Base-by-base conservation (phyloP, 805 yeast genomes). In the Cyberlindnera nakhonratchasimensis region DNA sequence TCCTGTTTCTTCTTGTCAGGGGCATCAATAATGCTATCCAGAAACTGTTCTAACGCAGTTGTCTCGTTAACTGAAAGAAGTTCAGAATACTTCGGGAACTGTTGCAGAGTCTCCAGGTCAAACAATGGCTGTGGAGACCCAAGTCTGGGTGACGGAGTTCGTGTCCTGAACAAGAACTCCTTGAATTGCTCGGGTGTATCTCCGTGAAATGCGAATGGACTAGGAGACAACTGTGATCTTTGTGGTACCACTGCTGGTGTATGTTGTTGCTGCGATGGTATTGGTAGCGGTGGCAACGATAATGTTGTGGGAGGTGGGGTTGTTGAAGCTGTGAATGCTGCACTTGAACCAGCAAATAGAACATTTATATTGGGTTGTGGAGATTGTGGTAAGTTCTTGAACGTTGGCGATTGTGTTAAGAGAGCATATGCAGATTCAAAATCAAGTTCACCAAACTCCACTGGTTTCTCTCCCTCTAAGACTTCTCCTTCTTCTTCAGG, bases 371-470 rank as follows among this genome's bases (percentile, higher is more conserved):
- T 34, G 20, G 24, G 24, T 23, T 10, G 39, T n/a, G 36, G 43
- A 25, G 34, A 45, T 8, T 45, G 48, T 16, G 39, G 29, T 5
- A 40, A 30, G 22, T 43, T 42, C 6, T 26, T 26, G 34, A 44
- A 44, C 10, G 37, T 41, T 4, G 58, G 61, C 2, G 58, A 47
- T 33, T 47, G 50, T 5, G 58, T 55, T n/a, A 58, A 33, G 3
- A 58, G 37, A 2, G 57, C 60, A 45, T 58, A 58, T 1, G 62
- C 62, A 2, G 56, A 34, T 20, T 58, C 62, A 34, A 58, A 58
- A 34, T 58, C 62, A 51, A 58, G 42, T n/a, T 57, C 55, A 1
- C 51, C 39, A 11, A 53, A 32, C 26, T 44, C 42, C 18, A 43
- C 23, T 6, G 11, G 32, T 17, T 10, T 33, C 28, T 29, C 21